Conservation (phyloP, 352 stramenopile genomes). For the Phytopythium helicoides region DNA sequence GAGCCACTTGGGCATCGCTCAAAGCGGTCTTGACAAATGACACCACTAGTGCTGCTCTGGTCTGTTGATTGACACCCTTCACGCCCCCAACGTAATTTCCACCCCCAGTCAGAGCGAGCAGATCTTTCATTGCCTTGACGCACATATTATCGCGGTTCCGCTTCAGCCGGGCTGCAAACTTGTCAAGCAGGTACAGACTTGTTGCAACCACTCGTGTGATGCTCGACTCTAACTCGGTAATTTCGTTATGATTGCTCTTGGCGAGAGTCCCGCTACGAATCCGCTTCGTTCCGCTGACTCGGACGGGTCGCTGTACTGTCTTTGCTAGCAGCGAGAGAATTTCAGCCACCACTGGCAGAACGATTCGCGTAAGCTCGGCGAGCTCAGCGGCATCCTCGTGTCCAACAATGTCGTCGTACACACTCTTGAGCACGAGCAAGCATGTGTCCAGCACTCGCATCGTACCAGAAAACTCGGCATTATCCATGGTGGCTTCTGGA, state of each 20-base stretch:
- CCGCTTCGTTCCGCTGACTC: constrained; percentile 1
- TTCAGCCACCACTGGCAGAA: constrained; percentile 56
- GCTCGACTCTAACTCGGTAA: constrained; percentile 1
- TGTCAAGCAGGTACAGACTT: constrained; percentile 39
- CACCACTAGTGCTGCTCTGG: constrained; percentile 18
- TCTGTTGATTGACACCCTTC: constrained; percentile 4
- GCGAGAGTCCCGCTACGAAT: not conserved
- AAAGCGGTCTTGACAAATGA: constrained; percentile 37
- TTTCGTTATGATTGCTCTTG: too few species aligned
- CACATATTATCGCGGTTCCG: constrained; percentile 57
- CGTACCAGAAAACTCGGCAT: constrained; percentile 25
- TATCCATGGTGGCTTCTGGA: not conserved
- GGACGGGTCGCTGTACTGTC: not conserved
- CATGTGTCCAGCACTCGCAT: constrained; percentile 60
- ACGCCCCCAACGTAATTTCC: constrained; percentile 1
- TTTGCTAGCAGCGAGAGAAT: constrained; percentile 44
- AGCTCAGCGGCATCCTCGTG: constrained; percentile 18
- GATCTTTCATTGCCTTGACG: constrained; percentile 44
- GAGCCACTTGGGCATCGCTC: constrained; percentile 47
- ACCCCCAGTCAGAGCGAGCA: constrained; percentile 28
- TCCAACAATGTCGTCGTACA: constrained; percentile 55
- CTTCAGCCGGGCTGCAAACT: constrained; percentile 39
- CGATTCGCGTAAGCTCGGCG: constrained; percentile 35
- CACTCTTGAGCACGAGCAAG: constrained; percentile 45
- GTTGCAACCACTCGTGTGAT: constrained; percentile 21